Evolutionary conservation across 2,329 filamentous ascomycete species (phyloP).

Genomic region (Ambrosiella xylebori): DNA sequence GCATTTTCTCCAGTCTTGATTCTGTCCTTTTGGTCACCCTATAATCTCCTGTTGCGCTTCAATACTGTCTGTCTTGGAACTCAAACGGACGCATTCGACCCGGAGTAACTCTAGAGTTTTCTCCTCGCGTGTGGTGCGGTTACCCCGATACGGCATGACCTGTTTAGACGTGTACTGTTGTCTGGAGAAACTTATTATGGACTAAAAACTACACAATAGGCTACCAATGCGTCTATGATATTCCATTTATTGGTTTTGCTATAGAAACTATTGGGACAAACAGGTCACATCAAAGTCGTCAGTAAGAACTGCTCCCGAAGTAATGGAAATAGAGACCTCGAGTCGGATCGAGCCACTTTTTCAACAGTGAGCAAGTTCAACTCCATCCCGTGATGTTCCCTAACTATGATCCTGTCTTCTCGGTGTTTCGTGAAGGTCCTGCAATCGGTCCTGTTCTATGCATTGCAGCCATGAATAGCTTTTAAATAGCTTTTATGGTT

Average conservation of each 20-base stretch:
- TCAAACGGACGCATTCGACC: background rate
- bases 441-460: conserved; percentile 1
- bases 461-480: background rate
- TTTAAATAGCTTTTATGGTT: background rate
- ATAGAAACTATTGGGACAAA: background rate
- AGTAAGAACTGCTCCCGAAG: background rate
- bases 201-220: too few species aligned
- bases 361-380: background rate
- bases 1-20: background rate
- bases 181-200: too few species aligned
- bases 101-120: background rate
- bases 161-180: too few species aligned
- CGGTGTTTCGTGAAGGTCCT: background rate
- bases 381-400: background rate
- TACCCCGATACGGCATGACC: background rate
- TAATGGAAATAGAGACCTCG: background rate
- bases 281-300: background rate
- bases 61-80: background rate
- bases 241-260: too few species aligned
- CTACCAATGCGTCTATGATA: too few species aligned
- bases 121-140: background rate
- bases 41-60: background rate
- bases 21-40: background rate
- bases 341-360: background rate
- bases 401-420: conserved; percentile 2